phyloP scores from a whole-genome alignment of 73 alveolate species.

The Strombidium stylifer region DNA sequence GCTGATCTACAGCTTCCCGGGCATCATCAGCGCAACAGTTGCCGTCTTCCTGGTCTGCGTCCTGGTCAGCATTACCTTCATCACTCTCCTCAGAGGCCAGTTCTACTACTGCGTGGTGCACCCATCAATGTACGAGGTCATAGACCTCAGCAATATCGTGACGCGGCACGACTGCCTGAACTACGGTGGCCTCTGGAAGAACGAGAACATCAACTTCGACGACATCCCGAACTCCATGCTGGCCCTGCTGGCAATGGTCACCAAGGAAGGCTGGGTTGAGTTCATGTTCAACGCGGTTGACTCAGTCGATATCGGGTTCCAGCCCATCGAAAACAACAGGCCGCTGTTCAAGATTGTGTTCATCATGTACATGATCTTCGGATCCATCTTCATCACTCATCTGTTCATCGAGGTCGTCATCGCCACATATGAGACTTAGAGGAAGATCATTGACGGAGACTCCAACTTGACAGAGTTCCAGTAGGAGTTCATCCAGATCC shows the following conservation, averaged over 20 bases:
- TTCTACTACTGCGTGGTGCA: slow-evolving; percentile 52
- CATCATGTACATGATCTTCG: neutral
- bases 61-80: slow-evolving; percentile 74
- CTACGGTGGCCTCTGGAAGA: slow-evolving; percentile 60
- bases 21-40: slow-evolving; percentile 75
- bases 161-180: slow-evolving; percentile 54
- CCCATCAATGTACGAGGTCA: neutral
- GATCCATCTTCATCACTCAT: neutral
- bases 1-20: slow-evolving; percentile 74
- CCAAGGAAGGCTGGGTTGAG: slow-evolving; percentile 68
- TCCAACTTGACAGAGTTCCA: neutral
- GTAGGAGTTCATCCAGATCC: neutral
- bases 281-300: slow-evolving; percentile 63
- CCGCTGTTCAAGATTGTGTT: neutral
- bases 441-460: slow-evolving; percentile 8
- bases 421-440: neutral
- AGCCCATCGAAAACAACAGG: neutral
- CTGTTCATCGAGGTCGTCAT: slow-evolving; percentile 10
- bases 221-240: slow-evolving; percentile 51
- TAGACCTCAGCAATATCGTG: neutral
- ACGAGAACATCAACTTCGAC: slow-evolving; percentile 52
- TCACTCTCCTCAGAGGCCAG: slow-evolving; percentile 62
- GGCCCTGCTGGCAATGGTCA: slow-evolving; percentile 49
- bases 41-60: slow-evolving; percentile 65
- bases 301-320: slow-evolving; percentile 30